These are phyloP conservation scores for Cladosporium sp. DNA, from an alignment of 2,329 filamentous ascomycete species.

Conservation along the genomic window DNA sequence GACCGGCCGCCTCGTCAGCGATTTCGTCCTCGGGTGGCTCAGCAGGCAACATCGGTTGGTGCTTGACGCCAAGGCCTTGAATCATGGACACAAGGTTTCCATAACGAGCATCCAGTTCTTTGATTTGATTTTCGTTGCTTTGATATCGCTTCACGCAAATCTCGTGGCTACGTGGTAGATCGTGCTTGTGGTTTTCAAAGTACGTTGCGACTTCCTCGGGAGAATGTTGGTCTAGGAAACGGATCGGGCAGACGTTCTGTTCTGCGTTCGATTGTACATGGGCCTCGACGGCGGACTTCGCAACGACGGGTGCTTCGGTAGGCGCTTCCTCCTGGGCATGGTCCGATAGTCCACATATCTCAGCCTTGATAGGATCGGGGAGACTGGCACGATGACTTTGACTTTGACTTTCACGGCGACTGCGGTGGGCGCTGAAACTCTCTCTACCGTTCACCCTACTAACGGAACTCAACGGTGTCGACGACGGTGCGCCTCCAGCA, in stretches of 20 bases:
- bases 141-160: conserved; percentile 89
- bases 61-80: conserved; percentile 80
- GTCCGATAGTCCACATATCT: conserved; percentile 40
- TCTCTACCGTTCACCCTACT: conserved; percentile 46
- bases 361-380: conserved; percentile 40
- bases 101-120: conserved; percentile 90
- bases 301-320: conserved; percentile 16
- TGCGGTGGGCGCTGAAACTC: conserved; percentile 37
- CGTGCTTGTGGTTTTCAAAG: conserved; percentile 93
- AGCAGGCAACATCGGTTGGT: conserved; percentile 74
- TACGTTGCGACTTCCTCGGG: conserved; percentile 92
- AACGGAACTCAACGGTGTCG: conserved; percentile 31
- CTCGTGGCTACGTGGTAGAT: conserved; percentile 89
- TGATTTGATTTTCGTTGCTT: conserved; percentile 79
- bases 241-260: conserved; percentile 80
- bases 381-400: conserved; percentile 36
- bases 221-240: conserved; percentile 87
- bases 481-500: conserved; percentile 26
- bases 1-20: conserved; percentile 34
- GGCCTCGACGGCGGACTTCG: conserved; percentile 28
- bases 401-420: conserved; percentile 33
- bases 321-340: conserved; percentile 24
- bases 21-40: conserved; percentile 49
- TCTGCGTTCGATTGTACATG: conserved; percentile 28
- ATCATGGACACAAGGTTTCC: conserved; percentile 93